These are phyloP conservation scores for Cenchrus fungigraminus DNA, from an alignment of 176 grass and related monocot genomes.

Conservation along the genomic window DNA sequence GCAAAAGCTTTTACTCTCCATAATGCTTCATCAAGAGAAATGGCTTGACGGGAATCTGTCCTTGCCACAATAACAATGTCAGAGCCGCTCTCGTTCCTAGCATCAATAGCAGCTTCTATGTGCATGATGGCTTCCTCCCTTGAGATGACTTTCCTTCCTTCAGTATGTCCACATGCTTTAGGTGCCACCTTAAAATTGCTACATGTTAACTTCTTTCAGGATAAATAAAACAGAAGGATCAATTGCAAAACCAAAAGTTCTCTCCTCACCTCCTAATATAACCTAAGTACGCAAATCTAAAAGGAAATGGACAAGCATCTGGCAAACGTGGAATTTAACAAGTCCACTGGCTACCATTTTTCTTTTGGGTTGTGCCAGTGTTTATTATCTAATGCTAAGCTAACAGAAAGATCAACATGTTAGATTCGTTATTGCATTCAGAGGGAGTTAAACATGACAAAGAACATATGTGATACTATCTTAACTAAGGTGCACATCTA, in stretches of 20 bases:
- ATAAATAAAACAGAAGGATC: constrained; percentile 8
- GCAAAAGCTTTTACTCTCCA: constrained; percentile 92
- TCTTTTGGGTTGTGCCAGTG: not conserved
- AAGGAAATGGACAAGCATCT: constrained; percentile 21
- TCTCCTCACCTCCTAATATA: not conserved
- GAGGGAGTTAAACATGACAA: not conserved
- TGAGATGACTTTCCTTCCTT: constrained; percentile 93
- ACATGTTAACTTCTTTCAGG: constrained; percentile 1
- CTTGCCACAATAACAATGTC: constrained; percentile 96
- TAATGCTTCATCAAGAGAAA: constrained; percentile 87
- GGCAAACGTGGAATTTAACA: not conserved
- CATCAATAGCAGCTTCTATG: constrained; percentile 92
- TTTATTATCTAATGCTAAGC: not conserved
- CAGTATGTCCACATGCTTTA: constrained; percentile 98
- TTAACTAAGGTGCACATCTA: not conserved
- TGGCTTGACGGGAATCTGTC: constrained; percentile 81
- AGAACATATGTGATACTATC: not conserved
- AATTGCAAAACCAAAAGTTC: not conserved
- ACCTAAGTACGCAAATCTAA: not conserved
- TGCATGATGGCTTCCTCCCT: constrained; percentile 89
- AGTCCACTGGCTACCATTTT: not conserved
- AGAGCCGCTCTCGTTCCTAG: constrained; percentile 79
- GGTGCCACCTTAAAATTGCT: constrained; percentile 77
- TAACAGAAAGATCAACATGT: not conserved
- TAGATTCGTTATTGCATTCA: not conserved